Percentiles rank a stretch among this genome's conserved stretches.
Conservation (phyloP, 768 basidiomycete species). For the Cytidiella melzeri region DNA sequence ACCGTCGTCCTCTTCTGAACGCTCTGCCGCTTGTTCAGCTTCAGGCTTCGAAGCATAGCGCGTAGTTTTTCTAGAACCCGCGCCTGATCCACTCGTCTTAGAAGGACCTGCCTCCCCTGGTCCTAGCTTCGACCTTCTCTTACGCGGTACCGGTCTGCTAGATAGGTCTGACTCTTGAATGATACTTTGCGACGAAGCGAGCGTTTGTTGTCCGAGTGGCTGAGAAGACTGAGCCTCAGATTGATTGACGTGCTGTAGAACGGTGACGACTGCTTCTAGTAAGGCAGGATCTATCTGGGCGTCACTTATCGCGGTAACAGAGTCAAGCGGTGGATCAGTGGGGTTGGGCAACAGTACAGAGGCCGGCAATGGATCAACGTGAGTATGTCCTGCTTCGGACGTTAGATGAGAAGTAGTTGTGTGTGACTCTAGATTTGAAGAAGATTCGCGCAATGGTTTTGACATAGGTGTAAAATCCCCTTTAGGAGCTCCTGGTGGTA, state of each 20-base stretch:
- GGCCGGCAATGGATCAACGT: background rate
- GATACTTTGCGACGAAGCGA: background rate
- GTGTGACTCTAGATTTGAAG: background rate
- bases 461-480: background rate
- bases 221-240: background rate
- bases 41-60: background rate
- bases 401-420: background rate
- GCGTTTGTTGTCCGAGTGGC: background rate
- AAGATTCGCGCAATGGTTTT: background rate
- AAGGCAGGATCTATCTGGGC: constrained; percentile 15
- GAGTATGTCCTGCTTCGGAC: no score
- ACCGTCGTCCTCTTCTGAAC: background rate
- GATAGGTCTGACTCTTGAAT: no score
- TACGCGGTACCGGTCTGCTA: background rate
- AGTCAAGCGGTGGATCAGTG: background rate
- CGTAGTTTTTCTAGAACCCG: background rate
- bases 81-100: background rate
- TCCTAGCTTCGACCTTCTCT: background rate
- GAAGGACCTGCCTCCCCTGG: background rate
- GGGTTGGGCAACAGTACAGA: background rate
- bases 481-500: background rate
- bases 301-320: constrained; percentile 4
- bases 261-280: constrained; percentile 13
- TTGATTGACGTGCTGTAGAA: constrained; percentile 7
- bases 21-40: background rate